Evolutionary conservation across 768 basidiomycete genomes (phyloP).

Genomic region (Suillus bovinus): DNA sequence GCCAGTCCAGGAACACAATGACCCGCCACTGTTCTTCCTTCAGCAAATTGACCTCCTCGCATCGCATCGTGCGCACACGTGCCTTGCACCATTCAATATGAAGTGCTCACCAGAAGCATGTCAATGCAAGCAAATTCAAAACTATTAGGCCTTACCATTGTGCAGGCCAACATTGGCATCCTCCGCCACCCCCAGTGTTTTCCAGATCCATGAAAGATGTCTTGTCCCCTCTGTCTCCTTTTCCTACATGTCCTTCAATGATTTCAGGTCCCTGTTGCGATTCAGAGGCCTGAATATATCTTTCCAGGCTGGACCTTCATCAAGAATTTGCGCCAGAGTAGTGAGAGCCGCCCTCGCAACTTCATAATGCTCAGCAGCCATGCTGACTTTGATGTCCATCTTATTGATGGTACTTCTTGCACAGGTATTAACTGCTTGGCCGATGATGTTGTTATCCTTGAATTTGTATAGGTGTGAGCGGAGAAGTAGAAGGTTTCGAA

Average conservation of each 20-base stretch:
- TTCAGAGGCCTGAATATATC: not conserved
- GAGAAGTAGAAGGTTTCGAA: not conserved
- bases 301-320: not conserved
- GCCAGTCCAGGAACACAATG: slow-evolving; percentile 2
- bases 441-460: slow-evolving; percentile 6
- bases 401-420: slow-evolving; percentile 6
- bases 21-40: slow-evolving; percentile 13
- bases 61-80: slow-evolving; percentile 4
- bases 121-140: not conserved
- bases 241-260: not conserved
- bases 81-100: slow-evolving; percentile 18
- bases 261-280: not conserved
- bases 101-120: slow-evolving; percentile 1
- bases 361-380: not conserved
- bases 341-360: not conserved
- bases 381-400: not conserved
- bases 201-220: not conserved
- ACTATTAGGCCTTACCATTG: not conserved
- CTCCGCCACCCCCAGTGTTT: not conserved
- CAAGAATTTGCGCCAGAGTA: not conserved
- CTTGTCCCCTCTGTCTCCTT: slow-evolving; percentile 1
- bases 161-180: not conserved
- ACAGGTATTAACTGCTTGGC: not conserved
- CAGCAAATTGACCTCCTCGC: slow-evolving; percentile 16
- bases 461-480: not conserved